These are phyloP conservation scores for Clarireedia paspali DNA, from an alignment of 2,329 filamentous ascomycete genomes.

Conservation along the genomic window DNA sequence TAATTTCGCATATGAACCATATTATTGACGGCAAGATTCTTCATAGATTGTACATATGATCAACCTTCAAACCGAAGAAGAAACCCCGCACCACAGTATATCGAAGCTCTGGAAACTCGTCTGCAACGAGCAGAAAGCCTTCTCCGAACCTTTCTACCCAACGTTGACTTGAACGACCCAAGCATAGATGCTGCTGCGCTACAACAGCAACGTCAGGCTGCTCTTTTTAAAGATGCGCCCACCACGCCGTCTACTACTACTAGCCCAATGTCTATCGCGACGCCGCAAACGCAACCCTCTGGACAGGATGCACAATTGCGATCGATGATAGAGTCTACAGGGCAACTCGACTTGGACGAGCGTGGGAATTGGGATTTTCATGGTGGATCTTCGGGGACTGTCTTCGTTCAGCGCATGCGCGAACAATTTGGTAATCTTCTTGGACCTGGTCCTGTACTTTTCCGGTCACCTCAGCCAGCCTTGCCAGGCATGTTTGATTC, in stretches of 20 bases:
- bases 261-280: not conserved
- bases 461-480: constrained; percentile 37
- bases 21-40: constrained; percentile 7
- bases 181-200: constrained; percentile 70
- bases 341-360: constrained; percentile 85
- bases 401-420: constrained; percentile 80
- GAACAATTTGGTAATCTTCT: constrained; percentile 78
- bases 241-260: constrained; percentile 13
- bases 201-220: constrained; percentile 41
- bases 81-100: constrained; percentile 66
- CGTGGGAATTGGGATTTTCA: constrained; percentile 92
- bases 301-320: constrained; percentile 68
- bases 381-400: constrained; percentile 83
- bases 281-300: constrained; percentile 7
- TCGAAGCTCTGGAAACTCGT: constrained; percentile 62
- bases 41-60: constrained; percentile 64
- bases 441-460: constrained; percentile 53
- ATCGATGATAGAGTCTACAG: constrained; percentile 92
- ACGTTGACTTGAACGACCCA: constrained; percentile 70
- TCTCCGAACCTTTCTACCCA: constrained; percentile 54
- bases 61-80: constrained; percentile 68
- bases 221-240: constrained; percentile 35
- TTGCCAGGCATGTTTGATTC: constrained; percentile 22
- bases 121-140: constrained; percentile 63
- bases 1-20: not conserved